A percentile compares a stretch with the other conserved stretches of the same genome.
phyloP scores from a whole-genome alignment of 306 rosid genomes.

The Vicia villosa region DNA sequence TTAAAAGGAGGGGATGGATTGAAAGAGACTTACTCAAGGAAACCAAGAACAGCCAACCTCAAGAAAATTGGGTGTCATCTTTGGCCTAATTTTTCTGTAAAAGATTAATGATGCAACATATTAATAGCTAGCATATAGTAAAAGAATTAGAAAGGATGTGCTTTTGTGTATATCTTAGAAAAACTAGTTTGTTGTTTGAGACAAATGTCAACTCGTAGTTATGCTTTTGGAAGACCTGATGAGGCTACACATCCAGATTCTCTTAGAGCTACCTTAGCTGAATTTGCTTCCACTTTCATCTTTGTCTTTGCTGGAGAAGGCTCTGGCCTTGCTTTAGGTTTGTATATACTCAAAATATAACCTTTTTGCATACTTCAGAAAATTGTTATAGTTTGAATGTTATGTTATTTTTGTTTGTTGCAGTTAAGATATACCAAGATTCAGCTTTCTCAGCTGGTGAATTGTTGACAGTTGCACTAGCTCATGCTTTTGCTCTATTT shows the following conservation, averaged over 20 bases:
- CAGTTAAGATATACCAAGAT: conserved; percentile 78
- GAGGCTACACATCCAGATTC: conserved; percentile 96
- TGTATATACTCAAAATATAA: conserved; percentile 19
- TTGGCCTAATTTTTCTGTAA: conserved; percentile 82
- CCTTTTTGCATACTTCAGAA: not conserved
- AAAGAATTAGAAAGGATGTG: not conserved
- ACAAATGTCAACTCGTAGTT: conserved; percentile 65
- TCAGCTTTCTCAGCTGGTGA: conserved; percentile 57
- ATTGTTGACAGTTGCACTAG: conserved; percentile 59
- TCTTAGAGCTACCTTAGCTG: conserved; percentile 85
- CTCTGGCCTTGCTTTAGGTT: conserved; percentile 85
- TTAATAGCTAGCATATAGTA: not conserved
- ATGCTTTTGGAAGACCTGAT: conserved; percentile 78
- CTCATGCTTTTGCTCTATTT: conserved; percentile 73
- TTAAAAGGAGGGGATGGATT: not conserved
- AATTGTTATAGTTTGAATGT: not conserved
- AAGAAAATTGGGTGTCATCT: conserved; percentile 86
- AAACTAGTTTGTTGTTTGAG: not conserved
- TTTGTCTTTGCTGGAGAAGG: conserved; percentile 97
- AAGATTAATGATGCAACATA: not conserved
- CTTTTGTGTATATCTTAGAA: not conserved
- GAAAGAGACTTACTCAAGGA: conserved; percentile 78
- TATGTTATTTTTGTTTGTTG: conserved; percentile 29
- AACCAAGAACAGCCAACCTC: conserved; percentile 67
- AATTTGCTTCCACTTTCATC: conserved; percentile 78